Evolutionary conservation across 306 rosid genomes (phyloP).

Genomic region (Citrullus colocynthis): DNA sequence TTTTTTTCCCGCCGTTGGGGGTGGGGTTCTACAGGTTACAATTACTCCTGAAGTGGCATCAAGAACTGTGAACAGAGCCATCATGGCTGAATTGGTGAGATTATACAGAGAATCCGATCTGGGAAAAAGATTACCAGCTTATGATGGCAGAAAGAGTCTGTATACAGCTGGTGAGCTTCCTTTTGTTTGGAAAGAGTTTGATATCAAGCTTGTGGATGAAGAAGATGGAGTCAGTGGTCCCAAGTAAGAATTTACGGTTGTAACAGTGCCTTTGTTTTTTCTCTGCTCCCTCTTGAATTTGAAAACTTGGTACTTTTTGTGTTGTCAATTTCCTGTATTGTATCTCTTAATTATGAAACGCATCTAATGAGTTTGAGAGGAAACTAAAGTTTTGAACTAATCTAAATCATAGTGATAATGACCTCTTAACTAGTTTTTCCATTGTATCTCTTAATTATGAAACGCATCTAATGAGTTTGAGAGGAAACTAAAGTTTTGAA

Average conservation of each 20-base stretch:
- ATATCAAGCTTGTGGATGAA: conserved; percentile 61
- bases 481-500: not conserved
- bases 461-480: not conserved
- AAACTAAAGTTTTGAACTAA: not conserved
- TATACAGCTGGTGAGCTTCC: conserved; percentile 98
- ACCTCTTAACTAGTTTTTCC: too few species aligned
- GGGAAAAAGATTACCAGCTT: conserved; percentile 92
- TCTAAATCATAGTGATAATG: too few species aligned
- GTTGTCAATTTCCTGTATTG: not conserved
- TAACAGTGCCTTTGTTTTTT: not conserved
- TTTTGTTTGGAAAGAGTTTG: conserved; percentile 78
- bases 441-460: not conserved
- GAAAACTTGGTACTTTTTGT: not conserved
- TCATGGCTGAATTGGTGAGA: conserved; percentile 86
- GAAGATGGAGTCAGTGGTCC: conserved; percentile 56
- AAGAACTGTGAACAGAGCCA: conserved; percentile 70
- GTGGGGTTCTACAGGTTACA: conserved; percentile 43
- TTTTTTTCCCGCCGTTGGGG: conserved; percentile 11
- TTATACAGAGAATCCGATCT: conserved; percentile 71
- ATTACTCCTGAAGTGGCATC: conserved; percentile 89
- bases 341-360: not conserved
- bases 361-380: not conserved
- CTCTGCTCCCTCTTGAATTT: not conserved
- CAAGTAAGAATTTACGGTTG: conserved; percentile 38
- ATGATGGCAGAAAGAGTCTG: conserved; percentile 90